Evolutionary conservation across 2,329 filamentous ascomycete species (phyloP), one percentile per base, ranked within the genome.

Genomic region (Celoporthe dispersa): DNA sequence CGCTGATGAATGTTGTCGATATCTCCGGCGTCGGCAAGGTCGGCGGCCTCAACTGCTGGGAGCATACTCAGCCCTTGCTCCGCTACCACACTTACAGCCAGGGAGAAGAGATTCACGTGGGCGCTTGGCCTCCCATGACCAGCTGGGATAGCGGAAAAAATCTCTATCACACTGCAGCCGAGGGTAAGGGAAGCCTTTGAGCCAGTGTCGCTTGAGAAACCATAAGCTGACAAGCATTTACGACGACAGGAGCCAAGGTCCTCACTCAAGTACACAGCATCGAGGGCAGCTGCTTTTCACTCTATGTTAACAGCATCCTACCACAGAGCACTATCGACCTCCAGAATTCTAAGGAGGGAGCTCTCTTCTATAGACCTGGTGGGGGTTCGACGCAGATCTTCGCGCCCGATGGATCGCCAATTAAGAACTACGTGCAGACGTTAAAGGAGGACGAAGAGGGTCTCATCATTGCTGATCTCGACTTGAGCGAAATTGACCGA

Each of bases 21-120:
- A 83, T 84, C 1, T 79, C 81, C 0, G 19, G 22, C 44, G 84
- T 86, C 64, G 86, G 85, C 2, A 83, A 83, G 3, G 80, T 88
- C 6, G 87, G 86, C 0, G 83, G 83, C 4, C 78, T 88, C 35
- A 87, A 86, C 73, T 88, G 86, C 77, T 88, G 85, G 84, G 85
- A 88, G 74, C 84, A 89, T 71, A 84, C 86, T 75, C 87, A 86
- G 76, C 86, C 82, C 7, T 83, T 85, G 75, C 79, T 83, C 73
- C 73, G 75, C 1, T 77, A 76, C 67, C 76, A 77, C 65, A 71
- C 74, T 59, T 75, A 74, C 67, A 65, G 69, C 12, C 75, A 76
- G 65, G 63, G 70, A 1, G 75, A 73, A 14, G 71, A 76, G n/a
- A 73, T 77, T n/a, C 75, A 77, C 65, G 71, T 78, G 25, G 73